These are phyloP conservation scores for Candida incommunis DNA, from an alignment of 805 yeast genomes.

Conservation along the genomic window DNA sequence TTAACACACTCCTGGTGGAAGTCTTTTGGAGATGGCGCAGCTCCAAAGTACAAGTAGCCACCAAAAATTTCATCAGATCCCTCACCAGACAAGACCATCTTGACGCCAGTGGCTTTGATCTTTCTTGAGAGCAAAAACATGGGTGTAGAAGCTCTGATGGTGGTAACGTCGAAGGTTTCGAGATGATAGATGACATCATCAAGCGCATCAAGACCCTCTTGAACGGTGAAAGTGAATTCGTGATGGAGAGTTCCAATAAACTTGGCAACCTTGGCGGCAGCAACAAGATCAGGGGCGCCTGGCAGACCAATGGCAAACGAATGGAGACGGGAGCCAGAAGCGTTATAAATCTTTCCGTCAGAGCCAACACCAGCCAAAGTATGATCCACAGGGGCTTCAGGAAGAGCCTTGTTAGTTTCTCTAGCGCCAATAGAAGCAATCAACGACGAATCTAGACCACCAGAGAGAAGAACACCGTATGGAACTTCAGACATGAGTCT, in stretches of 20 bases:
- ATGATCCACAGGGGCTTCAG: slow-evolving; percentile 45
- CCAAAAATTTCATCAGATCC: slow-evolving; percentile 99
- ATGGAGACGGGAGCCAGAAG: slow-evolving; percentile 57
- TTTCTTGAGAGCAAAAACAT: slow-evolving; percentile 93
- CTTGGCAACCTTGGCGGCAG: slow-evolving; percentile 94
- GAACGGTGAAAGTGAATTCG: slow-evolving; percentile 92
- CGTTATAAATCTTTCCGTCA: slow-evolving; percentile 60
- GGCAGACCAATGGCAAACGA: slow-evolving; percentile 96
- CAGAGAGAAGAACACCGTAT: slow-evolving; percentile 91
- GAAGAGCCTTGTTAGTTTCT: slow-evolving; percentile 74
- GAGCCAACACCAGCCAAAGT: slow-evolving; percentile 89
- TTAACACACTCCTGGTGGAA: slow-evolving; percentile 93
- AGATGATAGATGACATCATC: slow-evolving; percentile 89
- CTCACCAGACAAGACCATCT: slow-evolving; percentile 98
- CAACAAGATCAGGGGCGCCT: slow-evolving; percentile 93
- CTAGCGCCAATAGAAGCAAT: slow-evolving; percentile 96
- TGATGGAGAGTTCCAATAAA: slow-evolving; percentile 94
- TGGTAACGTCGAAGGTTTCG: slow-evolving; percentile 97
- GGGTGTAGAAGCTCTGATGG: slow-evolving; percentile 98
- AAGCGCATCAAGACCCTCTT: slow-evolving; percentile 93
- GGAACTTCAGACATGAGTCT: slow-evolving; percentile 99
- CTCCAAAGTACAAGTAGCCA: slow-evolving; percentile 93
- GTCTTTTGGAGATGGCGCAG: slow-evolving; percentile 85
- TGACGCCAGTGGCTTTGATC: slow-evolving; percentile 98
- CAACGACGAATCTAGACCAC: slow-evolving; percentile 93